A percentile compares a stretch with the other conserved stretches of the same genome.
Conservation (phyloP, 177 flowering plant genomes). For the Telopea speciosissima region DNA sequence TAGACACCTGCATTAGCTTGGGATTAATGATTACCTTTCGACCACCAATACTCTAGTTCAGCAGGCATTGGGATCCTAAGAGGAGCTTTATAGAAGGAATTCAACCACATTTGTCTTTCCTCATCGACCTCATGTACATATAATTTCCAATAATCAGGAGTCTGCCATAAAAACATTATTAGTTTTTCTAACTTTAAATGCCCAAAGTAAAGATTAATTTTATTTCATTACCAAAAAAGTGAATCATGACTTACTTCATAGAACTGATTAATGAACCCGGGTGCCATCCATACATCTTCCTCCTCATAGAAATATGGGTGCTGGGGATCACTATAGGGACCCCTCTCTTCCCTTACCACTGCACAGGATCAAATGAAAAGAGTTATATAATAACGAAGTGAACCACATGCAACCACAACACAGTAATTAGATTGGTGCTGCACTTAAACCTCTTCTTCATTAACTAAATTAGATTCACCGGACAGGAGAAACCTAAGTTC, state of each 20-base stretch:
- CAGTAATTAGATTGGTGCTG: background rate
- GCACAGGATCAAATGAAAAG: constrained; percentile 11
- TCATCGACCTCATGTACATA: constrained; percentile 78
- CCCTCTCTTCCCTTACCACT: constrained; percentile 92
- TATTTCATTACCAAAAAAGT: background rate
- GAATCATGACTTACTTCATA: constrained; percentile 47
- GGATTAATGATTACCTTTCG: constrained; percentile 37
- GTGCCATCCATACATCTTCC: constrained; percentile 98
- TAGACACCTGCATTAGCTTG: background rate
- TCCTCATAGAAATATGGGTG: constrained; percentile 94
- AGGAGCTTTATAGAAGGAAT: constrained; percentile 87
- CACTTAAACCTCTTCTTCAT: background rate
- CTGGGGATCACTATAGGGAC: constrained; percentile 91
- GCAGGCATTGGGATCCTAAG: constrained; percentile 90
- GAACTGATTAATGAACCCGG: constrained; percentile 93
- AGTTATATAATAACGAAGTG: background rate
- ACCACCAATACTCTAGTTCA: constrained; percentile 96
- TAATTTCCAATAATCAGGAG: constrained; percentile 88
- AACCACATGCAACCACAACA: background rate
- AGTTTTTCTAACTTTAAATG: constrained; percentile 2
- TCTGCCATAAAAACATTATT: constrained; percentile 35
- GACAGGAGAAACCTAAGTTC: background rate
- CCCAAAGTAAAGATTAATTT: background rate
- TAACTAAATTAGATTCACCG: background rate
- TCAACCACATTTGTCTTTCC: constrained; percentile 95